Base-by-base conservation (phyloP, 2,329 filamentous ascomycete genomes). In the Exserohilum rostratum region DNA sequence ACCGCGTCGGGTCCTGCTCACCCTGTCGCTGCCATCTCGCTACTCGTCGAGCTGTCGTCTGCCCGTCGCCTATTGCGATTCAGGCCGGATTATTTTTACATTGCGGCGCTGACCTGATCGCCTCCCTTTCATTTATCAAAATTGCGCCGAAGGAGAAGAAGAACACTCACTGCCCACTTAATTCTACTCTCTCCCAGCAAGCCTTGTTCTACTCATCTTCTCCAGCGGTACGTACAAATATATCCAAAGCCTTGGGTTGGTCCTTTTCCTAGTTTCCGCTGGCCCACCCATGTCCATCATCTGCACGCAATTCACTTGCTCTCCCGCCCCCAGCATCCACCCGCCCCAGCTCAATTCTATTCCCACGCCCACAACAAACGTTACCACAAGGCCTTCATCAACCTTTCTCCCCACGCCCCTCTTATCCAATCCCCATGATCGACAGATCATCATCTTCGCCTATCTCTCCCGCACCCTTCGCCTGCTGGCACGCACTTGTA, bases 401-500 rank as follows among this genome's bases (percentile, higher is more conserved):
- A 22, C 6, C 1, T 13, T 25, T n/a, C 18, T 12, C 25, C 15
- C 22, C 27, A 6, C 15, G 12, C 5, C 29, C 11, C 29, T 39
- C 31, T 45, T 18, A 33, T 18, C 37, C 50, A 35, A n/a, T 33
- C 15, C 25, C 22, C 9, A 35, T 39, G 46, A 50, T 53, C 51
- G 31, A 44, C 51, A 31, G 46, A 29, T 46, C 46, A 37, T 43
- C 38, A 30, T 39, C 27, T 30, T 46, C 46, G 51, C 51, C 46
- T 44, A 53, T 50, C 46, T 30, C 47, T 47, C 18, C 38, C 46
- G 13, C 45, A 38, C 18, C 27, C 31, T 44, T 46, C 38, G 50
- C 50, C 49, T 55, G 38, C 50, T 48, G 51, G 47, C 62, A 46
- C 52, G 50, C 27, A 49, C 43, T 40, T 43, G 22, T 22, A 52